These are phyloP conservation scores for Polyporus tsugae DNA, from an alignment of 1,284 basidiomycete species.

Conservation along the genomic window DNA sequence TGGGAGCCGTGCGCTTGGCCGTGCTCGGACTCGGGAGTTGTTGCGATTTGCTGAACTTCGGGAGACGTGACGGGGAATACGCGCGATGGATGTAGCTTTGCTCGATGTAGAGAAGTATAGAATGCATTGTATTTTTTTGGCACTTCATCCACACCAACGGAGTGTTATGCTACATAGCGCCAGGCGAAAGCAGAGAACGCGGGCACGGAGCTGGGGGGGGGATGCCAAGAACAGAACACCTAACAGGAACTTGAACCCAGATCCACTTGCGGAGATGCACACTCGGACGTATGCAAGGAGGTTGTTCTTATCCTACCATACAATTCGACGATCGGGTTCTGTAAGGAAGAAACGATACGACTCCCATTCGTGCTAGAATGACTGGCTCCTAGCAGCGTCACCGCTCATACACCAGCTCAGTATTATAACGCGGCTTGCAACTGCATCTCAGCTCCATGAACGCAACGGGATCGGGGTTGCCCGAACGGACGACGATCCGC, in stretches of 20 bases:
- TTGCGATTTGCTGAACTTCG: background rate
- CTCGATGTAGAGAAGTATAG: constrained; percentile 23
- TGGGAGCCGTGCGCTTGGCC: background rate
- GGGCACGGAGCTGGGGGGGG: too few species aligned
- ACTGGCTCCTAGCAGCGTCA: background rate
- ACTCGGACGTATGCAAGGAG: too few species aligned
- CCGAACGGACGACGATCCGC: constrained; percentile 28
- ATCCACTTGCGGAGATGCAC: too few species aligned
- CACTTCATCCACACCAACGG: background rate
- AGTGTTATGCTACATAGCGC: too few species aligned
- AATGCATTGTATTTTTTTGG: constrained; percentile 17
- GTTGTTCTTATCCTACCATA: too few species aligned
- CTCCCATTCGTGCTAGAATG: background rate
- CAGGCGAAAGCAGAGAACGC: too few species aligned
- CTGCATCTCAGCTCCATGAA: constrained; percentile 20
- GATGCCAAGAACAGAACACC: too few species aligned
- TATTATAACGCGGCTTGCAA: constrained; percentile 17
- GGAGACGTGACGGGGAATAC: background rate
- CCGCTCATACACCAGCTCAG: constrained; percentile 24
- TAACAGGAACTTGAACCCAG: too few species aligned
- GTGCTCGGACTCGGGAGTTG: background rate
- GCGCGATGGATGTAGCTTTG: constrained; percentile 6
- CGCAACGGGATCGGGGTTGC: constrained; percentile 22
- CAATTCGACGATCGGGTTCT: too few species aligned
- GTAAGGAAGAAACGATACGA: too few species aligned